These are phyloP conservation scores for Vitis cinerea DNA, from an alignment of 164 flowering plant species.

Conservation along the genomic window DNA sequence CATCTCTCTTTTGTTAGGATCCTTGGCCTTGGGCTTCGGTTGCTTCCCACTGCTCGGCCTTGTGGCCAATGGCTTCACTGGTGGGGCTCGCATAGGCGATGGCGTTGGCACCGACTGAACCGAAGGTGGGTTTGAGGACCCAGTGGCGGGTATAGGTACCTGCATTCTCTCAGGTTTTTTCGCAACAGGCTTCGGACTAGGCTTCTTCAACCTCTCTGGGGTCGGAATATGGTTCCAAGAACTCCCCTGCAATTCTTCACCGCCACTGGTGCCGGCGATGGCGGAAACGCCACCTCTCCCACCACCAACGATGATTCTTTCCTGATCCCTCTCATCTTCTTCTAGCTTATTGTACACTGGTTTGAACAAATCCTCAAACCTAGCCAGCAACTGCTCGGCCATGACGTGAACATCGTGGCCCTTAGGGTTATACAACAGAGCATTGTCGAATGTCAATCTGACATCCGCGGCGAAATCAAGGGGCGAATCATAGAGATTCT, in stretches of 20 bases:
- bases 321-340: slow-evolving; percentile 3
- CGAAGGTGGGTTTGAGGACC: slow-evolving; percentile 3
- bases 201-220: slow-evolving; percentile 15
- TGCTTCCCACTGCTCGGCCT: slow-evolving; percentile 22
- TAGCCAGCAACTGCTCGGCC: slow-evolving; percentile 42
- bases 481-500: slow-evolving; percentile 45
- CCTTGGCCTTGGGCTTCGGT: slow-evolving; percentile 74
- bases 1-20: slow-evolving; percentile 66
- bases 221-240: slow-evolving; percentile 29
- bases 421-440: slow-evolving; percentile 73
- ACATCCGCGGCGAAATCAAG: slow-evolving; percentile 73
- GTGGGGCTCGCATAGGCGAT: slow-evolving; percentile 22
- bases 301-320: background rate
- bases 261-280: slow-evolving; percentile 8
- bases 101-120: slow-evolving; percentile 24
- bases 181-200: background rate
- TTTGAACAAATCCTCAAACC: slow-evolving; percentile 36
- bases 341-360: slow-evolving; percentile 20
- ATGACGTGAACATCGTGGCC: slow-evolving; percentile 59
- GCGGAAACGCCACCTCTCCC: too few relatives aligned
- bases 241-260: slow-evolving; percentile 27
- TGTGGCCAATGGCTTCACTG: slow-evolving; percentile 22
- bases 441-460: slow-evolving; percentile 74
- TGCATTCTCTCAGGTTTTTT: slow-evolving; percentile 10
- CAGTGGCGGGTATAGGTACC: background rate